Conservation (phyloP, 228 moss, liverwort and hornwort genomes). For the Sphagnum fallax region DNA sequence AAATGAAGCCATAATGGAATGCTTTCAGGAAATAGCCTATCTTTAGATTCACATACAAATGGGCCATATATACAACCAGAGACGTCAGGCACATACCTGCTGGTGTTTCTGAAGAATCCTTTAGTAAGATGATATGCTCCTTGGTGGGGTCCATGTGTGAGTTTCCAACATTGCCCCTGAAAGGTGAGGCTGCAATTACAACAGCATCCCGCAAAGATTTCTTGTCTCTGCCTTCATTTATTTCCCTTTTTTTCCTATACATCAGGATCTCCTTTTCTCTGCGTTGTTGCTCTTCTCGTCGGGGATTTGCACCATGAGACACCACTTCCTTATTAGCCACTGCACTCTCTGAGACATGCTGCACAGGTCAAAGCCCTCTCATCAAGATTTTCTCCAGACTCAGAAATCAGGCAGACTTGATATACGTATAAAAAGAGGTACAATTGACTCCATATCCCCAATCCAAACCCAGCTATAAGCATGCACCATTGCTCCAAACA, state of each 20-base stretch:
- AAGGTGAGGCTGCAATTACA: conserved; percentile 20
- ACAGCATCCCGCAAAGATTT: conserved; percentile 44
- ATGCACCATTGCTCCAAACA: no score
- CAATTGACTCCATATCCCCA: no score
- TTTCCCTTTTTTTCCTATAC: conserved; percentile 74
- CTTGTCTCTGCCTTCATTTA: conserved; percentile 64
- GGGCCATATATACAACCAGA: background rate
- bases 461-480: no score
- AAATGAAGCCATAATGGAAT: no score
- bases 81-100: conserved; percentile 9
- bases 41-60: no score
- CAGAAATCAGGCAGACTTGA: no score
- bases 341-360: conserved; percentile 35
- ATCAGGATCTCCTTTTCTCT: conserved; percentile 58
- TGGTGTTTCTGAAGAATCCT: conserved; percentile 33
- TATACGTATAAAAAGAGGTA: no score
- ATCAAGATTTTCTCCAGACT: background rate
- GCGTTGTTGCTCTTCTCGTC: conserved; percentile 71
- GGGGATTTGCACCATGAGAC: conserved; percentile 25
- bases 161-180: conserved; percentile 26
- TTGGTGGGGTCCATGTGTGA: conserved; percentile 43
- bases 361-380: conserved; percentile 10
- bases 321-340: conserved; percentile 43
- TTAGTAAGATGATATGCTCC: conserved; percentile 36
- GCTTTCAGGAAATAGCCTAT: no score